phyloP scores from a whole-genome alignment of 148 eudicot genomes.

The Heliamphora exappendiculata region DNA sequence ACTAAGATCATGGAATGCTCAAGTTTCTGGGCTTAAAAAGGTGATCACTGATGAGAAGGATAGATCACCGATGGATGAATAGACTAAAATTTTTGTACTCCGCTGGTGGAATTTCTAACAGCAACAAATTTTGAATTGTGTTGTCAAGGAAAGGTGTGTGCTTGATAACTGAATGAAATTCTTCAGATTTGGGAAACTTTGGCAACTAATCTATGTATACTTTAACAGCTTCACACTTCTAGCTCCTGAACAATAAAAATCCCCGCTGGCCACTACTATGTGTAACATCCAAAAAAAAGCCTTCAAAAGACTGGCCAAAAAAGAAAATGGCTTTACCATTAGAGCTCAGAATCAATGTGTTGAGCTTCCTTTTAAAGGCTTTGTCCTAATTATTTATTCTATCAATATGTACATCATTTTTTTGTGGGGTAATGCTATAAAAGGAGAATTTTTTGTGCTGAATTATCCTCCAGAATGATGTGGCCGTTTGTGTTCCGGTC shows the following conservation, averaged over 20 bases:
- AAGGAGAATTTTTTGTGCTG: no score
- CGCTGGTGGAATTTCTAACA: not conserved
- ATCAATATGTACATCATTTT: not conserved
- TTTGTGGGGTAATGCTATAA: no score
- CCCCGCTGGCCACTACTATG: not conserved
- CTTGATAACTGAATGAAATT: not conserved
- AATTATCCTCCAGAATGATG: no score
- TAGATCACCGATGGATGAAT: not conserved
- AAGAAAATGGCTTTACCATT: not conserved
- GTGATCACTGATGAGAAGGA: not conserved
- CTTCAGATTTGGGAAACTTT: not conserved
- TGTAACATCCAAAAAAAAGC: no score
- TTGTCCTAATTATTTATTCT: not conserved
- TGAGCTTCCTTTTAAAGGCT: not conserved
- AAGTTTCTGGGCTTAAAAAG: not conserved
- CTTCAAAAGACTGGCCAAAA: not conserved
- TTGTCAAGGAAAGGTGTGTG: not conserved
- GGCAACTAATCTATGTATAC: not conserved
- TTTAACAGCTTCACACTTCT: not conserved
- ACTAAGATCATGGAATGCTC: not conserved
- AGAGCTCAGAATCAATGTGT: not conserved
- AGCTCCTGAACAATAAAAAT: not conserved
- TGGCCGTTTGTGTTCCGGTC: no score
- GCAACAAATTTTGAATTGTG: not conserved
- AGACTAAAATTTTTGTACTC: not conserved